Base-by-base conservation (phyloP, 2,329 filamentous ascomycete species). In the Sarocladium strictum region DNA sequence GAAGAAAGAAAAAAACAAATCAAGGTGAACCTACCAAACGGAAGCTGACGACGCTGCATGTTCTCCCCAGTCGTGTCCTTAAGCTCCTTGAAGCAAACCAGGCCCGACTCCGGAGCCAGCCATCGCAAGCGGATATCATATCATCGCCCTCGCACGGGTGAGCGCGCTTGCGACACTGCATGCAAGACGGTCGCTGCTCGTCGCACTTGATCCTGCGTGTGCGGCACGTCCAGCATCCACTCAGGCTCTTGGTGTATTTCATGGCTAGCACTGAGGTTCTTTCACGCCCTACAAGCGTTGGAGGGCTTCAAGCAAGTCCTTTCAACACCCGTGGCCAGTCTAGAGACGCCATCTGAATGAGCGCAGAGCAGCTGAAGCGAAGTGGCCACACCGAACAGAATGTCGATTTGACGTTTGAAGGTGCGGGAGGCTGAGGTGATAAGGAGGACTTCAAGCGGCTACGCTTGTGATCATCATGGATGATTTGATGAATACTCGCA, bases 171-270 rank as follows among this genome's bases (percentile, higher is more conserved):
- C 58, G 60, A 59, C 69, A 72, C 56, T 70, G 67, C 32, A 61
- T 53, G 53, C 69, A 71, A 10, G 57, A 59, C 2, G 69, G 69
- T 23, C 61, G 63, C 37, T 58, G 60, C 60, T 71, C 69, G 54
- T 71, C 69, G 53, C 67, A 70, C 59, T 71, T 71, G 60, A 71
- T 65, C 57, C 67, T 66, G 21, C 69, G 63, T 26, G 64, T 59
- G 24, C 69, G 68, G 56, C 69, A 71, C 7, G 68, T 68, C 69
- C 67, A 70, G 55, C 68, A 71, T 10, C 69, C 68, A 2, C 60
- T 63, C 54, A 65, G 65, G 2, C 60, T 64, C 56, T 67, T 67
- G 33, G 56, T 61, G 19, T 60, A 58, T 26, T 64, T 64, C 19
- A 14, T 54, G 9, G 35, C 32, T 32, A 32, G 29, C 29, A 69